Evolutionary conservation across 495 filamentous ascomycete genomes (phyloP).

Genomic region (Pseudotulostoma volvatum): DNA sequence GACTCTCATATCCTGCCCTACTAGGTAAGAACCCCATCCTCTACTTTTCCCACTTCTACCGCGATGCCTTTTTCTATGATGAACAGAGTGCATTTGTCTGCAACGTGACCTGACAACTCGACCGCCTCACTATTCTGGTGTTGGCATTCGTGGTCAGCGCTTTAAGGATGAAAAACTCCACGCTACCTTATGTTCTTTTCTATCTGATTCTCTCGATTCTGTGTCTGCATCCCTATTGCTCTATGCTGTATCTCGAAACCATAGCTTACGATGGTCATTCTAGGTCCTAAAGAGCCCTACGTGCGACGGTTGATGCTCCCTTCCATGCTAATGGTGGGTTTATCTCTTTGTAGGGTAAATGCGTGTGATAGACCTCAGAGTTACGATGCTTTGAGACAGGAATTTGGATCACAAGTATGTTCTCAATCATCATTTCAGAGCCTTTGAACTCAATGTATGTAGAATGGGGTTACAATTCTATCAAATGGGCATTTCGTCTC

Average conservation of each 20-base stretch:
- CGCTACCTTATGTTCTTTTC: constrained; percentile 80
- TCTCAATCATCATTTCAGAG: constrained; percentile 11
- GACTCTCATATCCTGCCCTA: too few relatives aligned
- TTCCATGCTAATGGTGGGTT: too few relatives aligned
- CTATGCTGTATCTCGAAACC: too few relatives aligned
- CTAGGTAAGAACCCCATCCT: constrained; percentile 17
- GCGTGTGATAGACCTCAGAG: constrained; percentile 84
- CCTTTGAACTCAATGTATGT: constrained; percentile 28
- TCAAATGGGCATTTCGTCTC: constrained; percentile 91
- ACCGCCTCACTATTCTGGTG: constrained; percentile 36
- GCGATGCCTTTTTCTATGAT: constrained; percentile 45
- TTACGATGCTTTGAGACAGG: constrained; percentile 54
- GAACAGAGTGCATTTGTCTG: constrained; percentile 99
- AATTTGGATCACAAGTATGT: constrained; percentile 60
- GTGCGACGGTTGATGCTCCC: too few relatives aligned
- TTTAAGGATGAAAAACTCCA: constrained; percentile 94
- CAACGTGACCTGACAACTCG: constrained; percentile 50
- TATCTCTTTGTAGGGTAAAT: constrained; percentile 87
- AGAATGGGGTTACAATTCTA: constrained; percentile 43
- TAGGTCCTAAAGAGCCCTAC: too few relatives aligned
- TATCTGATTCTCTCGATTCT: constrained; percentile 85
- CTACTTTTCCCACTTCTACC: constrained; percentile 9
- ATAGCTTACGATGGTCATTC: too few relatives aligned
- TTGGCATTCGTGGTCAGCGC: constrained; percentile 20
- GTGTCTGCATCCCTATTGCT: too few relatives aligned